Conservation (phyloP, 176 grass and related monocot species). For the Neostapfia colusana region DNA sequence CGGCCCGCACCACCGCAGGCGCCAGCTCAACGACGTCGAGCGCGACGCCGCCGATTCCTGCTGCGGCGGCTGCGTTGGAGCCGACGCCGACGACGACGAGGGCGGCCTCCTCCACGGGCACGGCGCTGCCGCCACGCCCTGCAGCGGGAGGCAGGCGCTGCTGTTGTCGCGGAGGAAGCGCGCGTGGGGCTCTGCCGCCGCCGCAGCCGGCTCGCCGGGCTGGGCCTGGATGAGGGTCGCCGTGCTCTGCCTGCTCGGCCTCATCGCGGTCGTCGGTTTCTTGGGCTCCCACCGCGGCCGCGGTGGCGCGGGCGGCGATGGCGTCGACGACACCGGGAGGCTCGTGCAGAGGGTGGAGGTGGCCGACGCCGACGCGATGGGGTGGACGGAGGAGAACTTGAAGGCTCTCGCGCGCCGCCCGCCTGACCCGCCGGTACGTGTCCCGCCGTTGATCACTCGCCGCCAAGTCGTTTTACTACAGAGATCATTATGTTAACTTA, state of each 20-base stretch:
- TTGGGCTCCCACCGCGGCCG: slow-evolving; percentile 47
- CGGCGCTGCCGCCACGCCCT: neutral
- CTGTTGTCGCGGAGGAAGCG: slow-evolving; percentile 39
- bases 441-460: neutral
- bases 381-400: slow-evolving; percentile 53
- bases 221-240: slow-evolving; percentile 52
- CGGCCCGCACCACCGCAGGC: slow-evolving; percentile 58
- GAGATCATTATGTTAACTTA: neutral
- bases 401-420: slow-evolving; percentile 33
- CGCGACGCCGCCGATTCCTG: slow-evolving; percentile 29
- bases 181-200: neutral
- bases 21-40: slow-evolving; percentile 50
- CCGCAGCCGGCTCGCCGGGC: neutral
- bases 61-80: neutral
- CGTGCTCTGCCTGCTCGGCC: slow-evolving; percentile 58
- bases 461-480: slow-evolving; percentile 13
- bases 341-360: slow-evolving; percentile 48
- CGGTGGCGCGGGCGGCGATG: neutral
- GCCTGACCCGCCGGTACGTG: slow-evolving; percentile 39
- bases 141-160: neutral
- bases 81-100: slow-evolving; percentile 24
- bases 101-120: slow-evolving; percentile 7
- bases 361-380: slow-evolving; percentile 49
- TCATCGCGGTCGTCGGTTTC: slow-evolving; percentile 48
- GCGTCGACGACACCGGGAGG: slow-evolving; percentile 15